Percentiles rank a stretch among this genome's conserved stretches.
phyloP scores from a whole-genome alignment of 805 yeast species.

The Cyberlindnera xylosilytica region DNA sequence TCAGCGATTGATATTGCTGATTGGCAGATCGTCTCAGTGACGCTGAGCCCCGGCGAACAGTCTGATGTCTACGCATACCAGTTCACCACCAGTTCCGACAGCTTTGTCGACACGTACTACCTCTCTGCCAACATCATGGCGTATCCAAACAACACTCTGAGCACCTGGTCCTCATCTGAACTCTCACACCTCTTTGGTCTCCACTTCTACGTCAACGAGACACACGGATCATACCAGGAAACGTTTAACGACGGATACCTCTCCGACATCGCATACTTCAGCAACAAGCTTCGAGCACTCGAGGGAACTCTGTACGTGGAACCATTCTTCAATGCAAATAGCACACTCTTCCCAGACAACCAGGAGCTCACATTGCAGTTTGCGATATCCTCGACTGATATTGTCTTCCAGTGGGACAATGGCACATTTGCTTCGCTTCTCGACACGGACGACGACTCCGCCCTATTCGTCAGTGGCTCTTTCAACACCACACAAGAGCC shows the following conservation, averaged over 20 bases:
- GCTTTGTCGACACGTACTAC: slow-evolving; percentile 8
- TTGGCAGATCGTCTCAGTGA: slow-evolving; percentile 15
- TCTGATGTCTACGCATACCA: slow-evolving; percentile 13
- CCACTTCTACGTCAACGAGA: slow-evolving; percentile 12
- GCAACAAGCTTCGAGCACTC: slow-evolving; percentile 3
- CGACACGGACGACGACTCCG: slow-evolving; percentile 70
- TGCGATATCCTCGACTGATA: slow-evolving; percentile 60
- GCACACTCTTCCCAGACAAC: slow-evolving; percentile 3
- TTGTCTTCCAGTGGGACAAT: slow-evolving; percentile 69
- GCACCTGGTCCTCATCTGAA: slow-evolving; percentile 1
- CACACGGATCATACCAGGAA: slow-evolving; percentile 6
- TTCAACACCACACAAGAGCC: slow-evolving; percentile 29
- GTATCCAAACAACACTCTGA: slow-evolving; percentile 9
- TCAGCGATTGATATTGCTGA: slow-evolving; percentile 9
- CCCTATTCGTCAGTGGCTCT: slow-evolving; percentile 60
- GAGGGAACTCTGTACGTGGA: slow-evolving; percentile 10
- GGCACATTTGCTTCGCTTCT: slow-evolving; percentile 52
- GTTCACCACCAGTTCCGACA: slow-evolving; percentile 10
- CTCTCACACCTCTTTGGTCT: slow-evolving; percentile 10
- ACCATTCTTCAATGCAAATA: slow-evolving; percentile 11
- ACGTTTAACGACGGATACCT: slow-evolving; percentile 16
- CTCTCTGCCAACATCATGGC: slow-evolving; percentile 14
- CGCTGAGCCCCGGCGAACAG: slow-evolving; percentile 17
- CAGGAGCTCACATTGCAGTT: slow-evolving; percentile 36
- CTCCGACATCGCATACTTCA: slow-evolving; percentile 14